Evolutionary conservation across 345 rosid genomes (phyloP).

Genomic region (Clarkia xantiana): DNA sequence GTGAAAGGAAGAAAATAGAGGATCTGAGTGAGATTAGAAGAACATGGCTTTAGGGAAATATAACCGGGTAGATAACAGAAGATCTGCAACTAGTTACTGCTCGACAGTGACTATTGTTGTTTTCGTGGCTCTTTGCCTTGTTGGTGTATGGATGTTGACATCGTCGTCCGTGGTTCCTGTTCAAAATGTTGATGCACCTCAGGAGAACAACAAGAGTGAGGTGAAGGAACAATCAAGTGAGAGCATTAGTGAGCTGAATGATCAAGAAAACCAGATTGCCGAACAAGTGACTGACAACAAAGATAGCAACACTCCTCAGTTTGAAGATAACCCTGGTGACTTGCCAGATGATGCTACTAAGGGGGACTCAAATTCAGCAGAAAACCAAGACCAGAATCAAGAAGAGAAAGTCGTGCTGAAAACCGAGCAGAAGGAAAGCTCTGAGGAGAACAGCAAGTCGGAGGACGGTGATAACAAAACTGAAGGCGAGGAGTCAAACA

Average conservation of each 20-base stretch:
- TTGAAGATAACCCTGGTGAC: conserved; percentile 50
- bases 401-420: conserved; percentile 17
- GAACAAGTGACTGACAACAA: conserved; percentile 27
- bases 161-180: conserved; percentile 59
- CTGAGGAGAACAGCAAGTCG: too few relatives aligned
- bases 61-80: conserved; percentile 49
- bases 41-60: conserved; percentile 67
- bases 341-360: conserved; percentile 46
- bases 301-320: conserved; percentile 20
- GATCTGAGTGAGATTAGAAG: not conserved
- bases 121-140: conserved; percentile 78
- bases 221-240: conserved; percentile 30
- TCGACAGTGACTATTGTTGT: conserved; percentile 55
- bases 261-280: conserved; percentile 23
- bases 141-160: conserved; percentile 92
- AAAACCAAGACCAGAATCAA: conserved; percentile 25
- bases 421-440: conserved; percentile 5
- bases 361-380: conserved; percentile 28
- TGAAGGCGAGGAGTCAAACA: too few relatives aligned
- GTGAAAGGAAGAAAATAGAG: not conserved
- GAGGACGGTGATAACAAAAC: too few relatives aligned
- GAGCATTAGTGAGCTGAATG: conserved; percentile 15
- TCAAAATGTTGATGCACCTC: conserved; percentile 39
- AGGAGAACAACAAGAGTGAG: conserved; percentile 38
- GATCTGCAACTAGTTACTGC: conserved; percentile 55